A percentile compares a stretch with the other conserved stretches of the same genome.
phyloP scores from a whole-genome alignment of 1,284 basidiomycete genomes.

The Rhodotorula sp. region DNA sequence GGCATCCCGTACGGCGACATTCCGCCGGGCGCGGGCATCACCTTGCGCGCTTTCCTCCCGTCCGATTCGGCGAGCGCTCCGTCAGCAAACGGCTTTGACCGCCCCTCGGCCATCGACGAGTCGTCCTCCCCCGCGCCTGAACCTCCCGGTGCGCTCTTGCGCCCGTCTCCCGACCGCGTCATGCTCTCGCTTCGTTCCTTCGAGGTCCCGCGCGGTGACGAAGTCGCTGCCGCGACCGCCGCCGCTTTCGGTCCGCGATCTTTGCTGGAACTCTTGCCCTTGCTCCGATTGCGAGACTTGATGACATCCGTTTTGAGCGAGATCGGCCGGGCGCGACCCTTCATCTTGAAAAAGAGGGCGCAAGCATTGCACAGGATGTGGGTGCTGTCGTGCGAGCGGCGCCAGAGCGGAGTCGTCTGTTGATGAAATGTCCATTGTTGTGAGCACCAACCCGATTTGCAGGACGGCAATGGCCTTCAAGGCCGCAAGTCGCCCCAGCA shows the following conservation, averaged over 20 bases:
- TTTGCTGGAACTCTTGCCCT: conserved; percentile 44
- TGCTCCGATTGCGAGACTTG: conserved; percentile 46
- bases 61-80: conserved; percentile 17
- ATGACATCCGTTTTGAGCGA: conserved; percentile 49
- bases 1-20: conserved; percentile 33
- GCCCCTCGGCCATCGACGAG: conserved; percentile 25
- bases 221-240: conserved; percentile 1
- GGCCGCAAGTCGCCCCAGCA: background rate
- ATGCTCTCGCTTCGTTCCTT: conserved; percentile 38
- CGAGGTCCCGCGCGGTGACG: conserved; percentile 2
- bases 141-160: conserved; percentile 37
- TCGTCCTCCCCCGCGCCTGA: conserved; percentile 28
- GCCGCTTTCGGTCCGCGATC: conserved; percentile 29
- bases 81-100: conserved; percentile 27
- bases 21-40: conserved; percentile 9
- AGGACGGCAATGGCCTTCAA: background rate
- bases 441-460: background rate
- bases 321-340: conserved; percentile 47
- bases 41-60: conserved; percentile 32
- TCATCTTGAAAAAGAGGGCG: conserved; percentile 49
- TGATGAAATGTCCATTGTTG: too few species aligned
- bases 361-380: conserved; percentile 49
- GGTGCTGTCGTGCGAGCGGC: conserved; percentile 45
- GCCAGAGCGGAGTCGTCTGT: conserved; percentile 48
- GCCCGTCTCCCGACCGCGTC: conserved; percentile 22